Conservation (phyloP, 2,329 filamentous ascomycete genomes). For the Dothistroma septosporum region DNA sequence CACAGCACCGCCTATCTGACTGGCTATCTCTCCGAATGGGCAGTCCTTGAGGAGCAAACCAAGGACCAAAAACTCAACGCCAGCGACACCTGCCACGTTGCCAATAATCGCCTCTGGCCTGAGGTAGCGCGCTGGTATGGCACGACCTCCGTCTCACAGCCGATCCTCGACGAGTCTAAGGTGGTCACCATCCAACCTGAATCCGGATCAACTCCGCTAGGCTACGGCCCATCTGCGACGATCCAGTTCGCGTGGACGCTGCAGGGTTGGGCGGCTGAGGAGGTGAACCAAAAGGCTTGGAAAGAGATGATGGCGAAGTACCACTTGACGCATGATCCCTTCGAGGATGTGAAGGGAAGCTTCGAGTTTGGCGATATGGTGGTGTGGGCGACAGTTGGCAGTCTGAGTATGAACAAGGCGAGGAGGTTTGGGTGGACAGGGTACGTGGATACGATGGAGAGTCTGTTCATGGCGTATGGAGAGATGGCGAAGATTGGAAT, state of each 20-base stretch:
- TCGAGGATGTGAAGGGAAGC: conserved; percentile 44
- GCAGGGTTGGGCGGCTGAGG: conserved; percentile 44
- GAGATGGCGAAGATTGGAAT: conserved; percentile 44
- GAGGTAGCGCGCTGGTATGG: conserved; percentile 42
- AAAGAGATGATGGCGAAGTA: conserved; percentile 42
- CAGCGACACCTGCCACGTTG: conserved; percentile 44
- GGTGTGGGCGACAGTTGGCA: conserved; percentile 31
- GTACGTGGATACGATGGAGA: conserved; percentile 45
- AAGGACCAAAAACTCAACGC: conserved; percentile 46
- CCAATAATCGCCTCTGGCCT: conserved; percentile 49
- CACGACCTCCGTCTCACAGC: conserved; percentile 27
- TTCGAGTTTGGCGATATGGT: conserved; percentile 46
- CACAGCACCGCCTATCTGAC: conserved; percentile 48
- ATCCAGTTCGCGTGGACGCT: conserved; percentile 42
- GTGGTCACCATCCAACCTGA: conserved; percentile 23
- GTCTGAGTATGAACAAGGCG: conserved; percentile 43
- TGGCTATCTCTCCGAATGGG: conserved; percentile 50
- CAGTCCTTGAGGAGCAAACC: conserved; percentile 41
- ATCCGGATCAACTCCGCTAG: conserved; percentile 26
- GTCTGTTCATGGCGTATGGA: conserved; percentile 40
- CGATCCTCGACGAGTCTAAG: conserved; percentile 27
- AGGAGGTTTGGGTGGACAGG: conserved; percentile 47
- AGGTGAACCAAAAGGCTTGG: conserved; percentile 46
- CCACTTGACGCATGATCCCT: conserved; percentile 39
- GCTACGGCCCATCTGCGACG: conserved; percentile 44